These are phyloP conservation scores for Erucastrum elatum DNA, from an alignment of 345 rosid species.

Conservation along the genomic window DNA sequence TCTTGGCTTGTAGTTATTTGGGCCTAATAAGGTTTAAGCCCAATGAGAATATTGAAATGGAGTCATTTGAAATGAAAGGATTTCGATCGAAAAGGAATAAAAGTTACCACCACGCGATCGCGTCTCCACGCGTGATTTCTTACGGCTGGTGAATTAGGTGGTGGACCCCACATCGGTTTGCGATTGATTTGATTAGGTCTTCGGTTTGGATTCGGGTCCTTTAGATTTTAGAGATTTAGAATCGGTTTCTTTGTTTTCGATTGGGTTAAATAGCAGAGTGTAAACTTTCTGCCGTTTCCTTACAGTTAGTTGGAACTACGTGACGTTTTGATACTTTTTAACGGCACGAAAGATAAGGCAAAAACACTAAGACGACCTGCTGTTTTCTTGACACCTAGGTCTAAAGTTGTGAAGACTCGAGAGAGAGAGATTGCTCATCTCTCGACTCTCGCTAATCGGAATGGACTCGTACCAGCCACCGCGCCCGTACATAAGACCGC, in stretches of 20 bases:
- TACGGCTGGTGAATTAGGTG: constrained; percentile 35
- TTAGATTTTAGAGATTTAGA: too few relatives aligned
- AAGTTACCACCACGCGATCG: constrained; percentile 14
- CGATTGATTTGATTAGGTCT: constrained; percentile 7
- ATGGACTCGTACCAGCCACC: constrained; percentile 69
- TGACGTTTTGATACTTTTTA: too few relatives aligned
- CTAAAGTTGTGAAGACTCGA: background rate
- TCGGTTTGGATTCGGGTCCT: background rate
- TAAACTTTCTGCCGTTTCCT: too few relatives aligned
- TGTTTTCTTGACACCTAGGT: too few relatives aligned
- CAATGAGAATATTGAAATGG: background rate
- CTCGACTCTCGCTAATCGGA: background rate
- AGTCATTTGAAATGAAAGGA: background rate
- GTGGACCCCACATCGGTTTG: constrained; percentile 21
- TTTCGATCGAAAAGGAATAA: background rate
- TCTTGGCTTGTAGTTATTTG: background rate
- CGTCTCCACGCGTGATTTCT: background rate
- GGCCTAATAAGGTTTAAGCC: background rate
- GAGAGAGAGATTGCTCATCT: background rate
- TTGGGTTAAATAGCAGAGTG: too few relatives aligned
- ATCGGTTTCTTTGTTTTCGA: background rate
- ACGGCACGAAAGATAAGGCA: too few relatives aligned
- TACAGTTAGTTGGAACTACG: too few relatives aligned
- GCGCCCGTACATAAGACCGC: constrained; percentile 49
- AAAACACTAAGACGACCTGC: too few relatives aligned